Evolutionary conservation across 306 rosid species (phyloP).

Genomic region (Trichosanthes cucumerina): DNA sequence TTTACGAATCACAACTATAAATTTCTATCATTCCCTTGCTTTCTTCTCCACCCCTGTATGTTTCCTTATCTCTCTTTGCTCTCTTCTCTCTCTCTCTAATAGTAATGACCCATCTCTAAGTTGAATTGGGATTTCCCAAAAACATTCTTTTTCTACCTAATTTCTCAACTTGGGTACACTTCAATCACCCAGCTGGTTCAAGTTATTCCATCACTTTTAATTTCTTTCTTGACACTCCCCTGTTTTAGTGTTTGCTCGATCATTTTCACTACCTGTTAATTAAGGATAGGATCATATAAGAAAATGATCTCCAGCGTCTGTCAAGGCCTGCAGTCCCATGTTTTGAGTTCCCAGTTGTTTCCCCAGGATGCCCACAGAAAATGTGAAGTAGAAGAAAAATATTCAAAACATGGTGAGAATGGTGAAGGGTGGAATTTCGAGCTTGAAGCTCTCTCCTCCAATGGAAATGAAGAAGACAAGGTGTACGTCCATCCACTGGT

Average conservation of each 20-base stretch:
- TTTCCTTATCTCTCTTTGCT: background rate
- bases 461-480: slow-evolving; percentile 5
- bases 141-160: slow-evolving; percentile 10
- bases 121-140: background rate
- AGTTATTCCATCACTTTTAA: background rate
- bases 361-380: slow-evolving; percentile 18
- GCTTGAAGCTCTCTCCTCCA: slow-evolving; percentile 22
- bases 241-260: slow-evolving; percentile 6
- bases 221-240: slow-evolving; percentile 23
- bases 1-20: slow-evolving; percentile 57
- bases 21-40: slow-evolving; percentile 26
- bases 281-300: background rate
- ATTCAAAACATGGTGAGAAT: background rate
- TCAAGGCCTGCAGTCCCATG: slow-evolving; percentile 37
- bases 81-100: background rate
- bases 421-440: slow-evolving; percentile 34
- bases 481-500: slow-evolving; percentile 31
- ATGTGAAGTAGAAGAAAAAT: background rate
- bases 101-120: slow-evolving; percentile 4
- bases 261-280: background rate
- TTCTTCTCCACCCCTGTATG: slow-evolving; percentile 22
- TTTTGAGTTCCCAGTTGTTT: slow-evolving; percentile 36
- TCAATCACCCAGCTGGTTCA: background rate
- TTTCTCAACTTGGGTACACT: background rate
- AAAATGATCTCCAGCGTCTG: slow-evolving; percentile 34